Conservation (phyloP, 2,329 filamentous ascomycete species). For the Apiospora koreana region DNA sequence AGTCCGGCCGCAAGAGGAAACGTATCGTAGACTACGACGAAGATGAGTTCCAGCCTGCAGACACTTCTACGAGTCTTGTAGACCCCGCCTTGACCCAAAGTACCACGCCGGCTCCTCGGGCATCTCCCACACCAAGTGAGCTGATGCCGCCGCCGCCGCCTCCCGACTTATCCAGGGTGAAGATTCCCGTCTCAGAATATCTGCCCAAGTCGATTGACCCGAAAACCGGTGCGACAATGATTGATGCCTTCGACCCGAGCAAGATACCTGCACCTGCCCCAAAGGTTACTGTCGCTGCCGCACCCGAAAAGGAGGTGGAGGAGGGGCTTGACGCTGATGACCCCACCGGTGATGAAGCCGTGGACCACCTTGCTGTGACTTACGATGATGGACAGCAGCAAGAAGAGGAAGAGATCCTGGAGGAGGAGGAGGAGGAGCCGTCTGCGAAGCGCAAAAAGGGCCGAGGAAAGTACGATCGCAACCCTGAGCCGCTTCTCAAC, state of each 20-base stretch:
- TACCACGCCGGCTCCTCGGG: background rate
- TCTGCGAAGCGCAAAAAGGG: constrained; percentile 15
- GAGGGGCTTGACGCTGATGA: constrained; percentile 31
- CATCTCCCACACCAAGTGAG: constrained; percentile 14
- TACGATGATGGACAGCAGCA: constrained; percentile 43
- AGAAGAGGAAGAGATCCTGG: constrained; percentile 34
- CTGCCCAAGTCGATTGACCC: constrained; percentile 31
- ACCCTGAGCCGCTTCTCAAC: constrained; percentile 44
- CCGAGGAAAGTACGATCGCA: constrained; percentile 31
- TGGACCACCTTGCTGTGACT: constrained; percentile 41
- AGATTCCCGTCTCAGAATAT: constrained; percentile 29
- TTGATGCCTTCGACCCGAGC: constrained; percentile 31
- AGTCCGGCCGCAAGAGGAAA: constrained; percentile 45
- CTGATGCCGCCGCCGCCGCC: constrained; percentile 35
- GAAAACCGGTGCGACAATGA: constrained; percentile 26
- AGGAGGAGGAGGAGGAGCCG: constrained; percentile 14
- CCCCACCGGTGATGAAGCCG: constrained; percentile 40
- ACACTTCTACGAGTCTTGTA: constrained; percentile 16
- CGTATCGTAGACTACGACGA: constrained; percentile 37
- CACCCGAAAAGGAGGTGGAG: constrained; percentile 23
- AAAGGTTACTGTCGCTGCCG: constrained; percentile 14
- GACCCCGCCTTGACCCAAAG: constrained; percentile 20
- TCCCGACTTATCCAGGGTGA: constrained; percentile 30
- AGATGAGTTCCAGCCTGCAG: constrained; percentile 26
- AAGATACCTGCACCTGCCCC: constrained; percentile 26